Base-by-base conservation (phyloP, 2,329 filamentous ascomycete species). In the Neonectria faginata region DNA sequence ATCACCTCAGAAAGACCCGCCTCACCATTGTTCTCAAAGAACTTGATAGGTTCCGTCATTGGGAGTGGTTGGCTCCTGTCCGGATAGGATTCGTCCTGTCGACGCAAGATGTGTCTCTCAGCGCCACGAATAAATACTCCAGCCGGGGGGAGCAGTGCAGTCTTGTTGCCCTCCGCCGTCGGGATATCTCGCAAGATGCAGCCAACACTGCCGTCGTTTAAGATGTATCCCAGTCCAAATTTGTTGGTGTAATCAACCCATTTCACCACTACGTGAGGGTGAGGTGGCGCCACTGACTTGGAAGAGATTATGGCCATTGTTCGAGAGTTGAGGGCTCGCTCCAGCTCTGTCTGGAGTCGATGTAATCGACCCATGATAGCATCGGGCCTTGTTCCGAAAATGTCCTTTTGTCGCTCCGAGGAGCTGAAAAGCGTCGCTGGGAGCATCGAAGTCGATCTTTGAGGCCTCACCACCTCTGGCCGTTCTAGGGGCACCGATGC, bases 231-330 rank as follows among this genome's bases (percentile, higher is more conserved):
- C 16, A 96, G 85, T 12, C 92, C 92, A 76, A 94, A 93, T 76
- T 94, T 94, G 78, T 94, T 93, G 64, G 92, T 93, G 77, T 96
- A 96, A 76, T 96, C 92, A 7, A 96, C 92, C 92, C 92, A 96
- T 75, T 94, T 93, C 11, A 91, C 87, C 12, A 91, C 88, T 48
- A 91, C 86, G 74, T 89, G 80, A 74, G 91, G 85, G 75, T 90
- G 78, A 66, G 89, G 74, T 75, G 85, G 81, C 60, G 84, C 77
- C 66, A 84, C 79, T 62, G 85, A 81, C 78, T 87, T 85, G 10
- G 85, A 81, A 0, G 83, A 85, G 53, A 89, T 80, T 58, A 89
- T 82, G 20, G 88, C 88, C 83, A 88, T 89, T 1, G 87, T 83
- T 73, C 89, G 84, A 42, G 88, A 83, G 70, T 90, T 90, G 8